Percentiles rank a stretch among this genome's conserved stretches.
Evolutionary conservation across 768 basidiomycete species (phyloP).

Genomic region (Collybia sordida): DNA sequence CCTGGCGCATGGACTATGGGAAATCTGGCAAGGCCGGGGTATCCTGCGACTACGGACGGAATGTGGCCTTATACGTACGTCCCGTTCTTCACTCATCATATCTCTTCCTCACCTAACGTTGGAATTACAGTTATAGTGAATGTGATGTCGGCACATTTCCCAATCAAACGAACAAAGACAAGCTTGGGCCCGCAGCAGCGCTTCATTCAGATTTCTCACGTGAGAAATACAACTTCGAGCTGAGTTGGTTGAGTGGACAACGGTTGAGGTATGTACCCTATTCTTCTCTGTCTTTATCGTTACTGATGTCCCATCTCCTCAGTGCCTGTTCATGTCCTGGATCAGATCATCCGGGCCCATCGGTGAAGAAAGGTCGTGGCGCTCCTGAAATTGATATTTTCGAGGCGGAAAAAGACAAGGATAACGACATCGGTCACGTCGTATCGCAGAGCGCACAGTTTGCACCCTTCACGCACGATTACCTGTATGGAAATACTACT

Average conservation of each 20-base stretch:
- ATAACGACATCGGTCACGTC: constrained; percentile 40
- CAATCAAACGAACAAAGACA: constrained; percentile 61
- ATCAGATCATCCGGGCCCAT: constrained; percentile 79
- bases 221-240: constrained; percentile 51
- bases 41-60: constrained; percentile 77
- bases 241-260: constrained; percentile 81
- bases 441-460: constrained; percentile 79
- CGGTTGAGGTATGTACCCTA: constrained; percentile 54
- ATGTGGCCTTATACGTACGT: constrained; percentile 79
- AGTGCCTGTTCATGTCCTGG: constrained; percentile 76
- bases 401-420: constrained; percentile 71
- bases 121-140: constrained; percentile 44
- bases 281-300: neutral
- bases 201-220: constrained; percentile 47
- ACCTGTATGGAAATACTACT: constrained; percentile 32
- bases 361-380: constrained; percentile 52
- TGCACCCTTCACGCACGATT: constrained; percentile 52
- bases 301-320: neutral
- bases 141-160: constrained; percentile 80
- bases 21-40: constrained; percentile 82
- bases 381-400: constrained; percentile 85
- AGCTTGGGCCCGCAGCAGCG: constrained; percentile 61
- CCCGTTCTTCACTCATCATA: neutral
- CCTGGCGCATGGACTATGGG: constrained; percentile 90
- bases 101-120: neutral